Evolutionary conservation across 129 eudicot species (phyloP), one percentile per base, ranked within the genome.

Genomic region (Gnaphalium uliginosum): DNA sequence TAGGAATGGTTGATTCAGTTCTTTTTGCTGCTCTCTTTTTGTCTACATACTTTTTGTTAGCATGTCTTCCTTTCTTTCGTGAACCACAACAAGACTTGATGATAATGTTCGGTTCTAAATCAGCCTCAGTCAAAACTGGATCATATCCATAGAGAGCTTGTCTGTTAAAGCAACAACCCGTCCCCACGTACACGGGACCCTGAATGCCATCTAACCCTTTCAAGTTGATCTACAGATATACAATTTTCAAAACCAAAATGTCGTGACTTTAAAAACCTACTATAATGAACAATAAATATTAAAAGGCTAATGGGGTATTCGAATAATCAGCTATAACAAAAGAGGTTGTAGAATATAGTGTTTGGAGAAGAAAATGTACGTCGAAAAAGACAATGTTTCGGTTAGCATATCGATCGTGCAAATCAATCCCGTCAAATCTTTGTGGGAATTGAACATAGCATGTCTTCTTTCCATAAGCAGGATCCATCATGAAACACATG

Each of bases 401-500:
- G 66, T 92, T 92, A 62, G 97, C 96, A 79, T 92, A 92, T 87
- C 97, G 84, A 87, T 92, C 97, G 72, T 92, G 97, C 83, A 66
- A 69, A 77, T 92, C 97, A 80, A 92, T 92, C 79, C 97, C 97
- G 75, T 92, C 97, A 64, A 92, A 92, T 69, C 97, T 77, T 79
- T 92, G 97, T 4, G 97, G 97, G 68, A 92, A 92, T 82, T 92
- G 97, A 30, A 92, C 96, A 71, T 89, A 92, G 76, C 97, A 92
- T 19, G 89, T 88, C 74, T 89, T 92, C 83, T 82, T 87, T 73
- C 97, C 97, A 53, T 58, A 73, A 60, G 76, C 90, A 39, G 97
- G 97, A 76, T 92, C 96, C 97, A 92, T 92, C 93, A 92, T 71
- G 80, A 92, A 89, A 74, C 97, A 92, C 97, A 92, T 92, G 69